A percentile compares a stretch with the other conserved stretches of the same genome.
Evolutionary conservation across 1,284 basidiomycete genomes (phyloP).

Genomic region (Trichosporon sp.): DNA sequence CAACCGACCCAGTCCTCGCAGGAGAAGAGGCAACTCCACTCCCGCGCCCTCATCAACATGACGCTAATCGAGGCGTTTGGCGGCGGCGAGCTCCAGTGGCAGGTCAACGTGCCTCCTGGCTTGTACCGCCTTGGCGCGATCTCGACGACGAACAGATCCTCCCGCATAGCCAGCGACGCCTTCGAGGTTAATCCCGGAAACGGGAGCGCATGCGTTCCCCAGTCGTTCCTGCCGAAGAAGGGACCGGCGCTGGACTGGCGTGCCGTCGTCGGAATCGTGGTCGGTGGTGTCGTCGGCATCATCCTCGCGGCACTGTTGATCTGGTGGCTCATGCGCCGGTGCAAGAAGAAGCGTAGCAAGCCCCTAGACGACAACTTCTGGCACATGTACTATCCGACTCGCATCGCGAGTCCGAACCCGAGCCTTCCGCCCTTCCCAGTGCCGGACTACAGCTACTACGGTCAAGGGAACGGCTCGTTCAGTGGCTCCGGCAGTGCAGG

Average conservation of each 20-base stretch:
- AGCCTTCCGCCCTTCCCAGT: background rate
- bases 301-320: background rate
- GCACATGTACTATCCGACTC: conserved; percentile 6
- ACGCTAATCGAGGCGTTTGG: background rate
- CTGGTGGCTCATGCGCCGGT: background rate
- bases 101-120: background rate
- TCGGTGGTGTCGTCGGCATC: conserved; percentile 3
- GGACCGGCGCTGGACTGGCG: conserved; percentile 5
- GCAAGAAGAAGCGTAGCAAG: background rate
- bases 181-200: background rate
- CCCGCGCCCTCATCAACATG: conserved; percentile 5
- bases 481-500: too few relatives aligned
- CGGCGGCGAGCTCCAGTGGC: conserved; percentile 19
- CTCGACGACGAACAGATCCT: background rate
- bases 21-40: background rate
- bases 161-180: background rate
- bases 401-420: background rate
- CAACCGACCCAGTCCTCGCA: background rate
- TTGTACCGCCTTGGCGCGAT: background rate
- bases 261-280: conserved; percentile 9
- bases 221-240: background rate
- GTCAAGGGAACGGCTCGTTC: background rate
- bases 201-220: background rate
- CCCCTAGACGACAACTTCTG: conserved; percentile 16
- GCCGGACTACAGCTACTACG: conserved; percentile 12